Evolutionary conservation across 805 yeast species (phyloP), one percentile per base, ranked within the genome.

Genomic region (Sugiyamaella mastotermitis): DNA sequence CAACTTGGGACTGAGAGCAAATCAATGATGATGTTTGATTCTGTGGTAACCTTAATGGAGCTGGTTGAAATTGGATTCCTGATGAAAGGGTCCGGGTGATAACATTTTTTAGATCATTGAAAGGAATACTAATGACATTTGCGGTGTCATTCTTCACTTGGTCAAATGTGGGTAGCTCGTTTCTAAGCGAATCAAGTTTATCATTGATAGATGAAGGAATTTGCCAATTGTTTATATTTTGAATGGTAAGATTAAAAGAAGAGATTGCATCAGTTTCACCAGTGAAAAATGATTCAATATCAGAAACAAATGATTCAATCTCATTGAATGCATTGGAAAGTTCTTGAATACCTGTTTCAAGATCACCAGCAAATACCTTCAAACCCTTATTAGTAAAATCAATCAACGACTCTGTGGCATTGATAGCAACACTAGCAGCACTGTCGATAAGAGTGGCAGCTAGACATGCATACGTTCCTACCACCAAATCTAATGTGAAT

Each of bases 391-490:
- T 86, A 2, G 86, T 83, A 15, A 68, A 60, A 3, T 57, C 55
- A 5, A 87, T 67, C 1, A 85, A 64, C 1, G 71, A 54, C 49
- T 81, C 83, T 0, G 94, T 78, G 1, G 85, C 74, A 52, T 83
- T 81, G 1, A 83, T 56, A 0, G 94, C 94, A 21, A 78, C 75
- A 47, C 76, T 77, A 1, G 79, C 80, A 0, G 83, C 71, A 3
- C 88, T 84, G 50, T 76, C 79, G 5, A 88, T 66, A 0, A 87
- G 75, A 4, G 92, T 79, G 0, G 83, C 75, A 10, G 86, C 56
- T 10, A 92, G 64, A 58, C 98, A 92, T 0, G 82, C 80, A 58
- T 84, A 85, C 0, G 97, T 92, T 0, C 97, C 97, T 2, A 87
- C 58, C 33, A 82, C 73, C 46, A 90, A 50, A 22, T 87, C 86